Evolutionary conservation across 1,284 basidiomycete genomes (phyloP).

Genomic region (Phylloboletellus chloephorus): DNA sequence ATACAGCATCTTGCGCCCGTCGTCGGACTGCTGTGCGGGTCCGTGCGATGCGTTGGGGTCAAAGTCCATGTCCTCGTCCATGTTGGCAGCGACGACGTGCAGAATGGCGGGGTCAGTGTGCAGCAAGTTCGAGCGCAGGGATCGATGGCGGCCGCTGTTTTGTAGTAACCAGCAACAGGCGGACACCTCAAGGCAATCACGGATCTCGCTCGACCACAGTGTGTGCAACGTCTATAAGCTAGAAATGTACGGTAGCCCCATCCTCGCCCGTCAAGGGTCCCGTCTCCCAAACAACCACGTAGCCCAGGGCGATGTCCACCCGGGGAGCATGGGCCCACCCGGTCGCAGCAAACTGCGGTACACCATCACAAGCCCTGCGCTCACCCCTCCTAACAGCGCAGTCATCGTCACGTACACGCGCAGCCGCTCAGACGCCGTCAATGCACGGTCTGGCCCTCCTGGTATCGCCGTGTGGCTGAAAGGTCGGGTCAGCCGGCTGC

Average conservation of each 20-base stretch:
- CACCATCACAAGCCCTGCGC: conserved; percentile 62
- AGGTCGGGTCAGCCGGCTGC: conserved; percentile 16
- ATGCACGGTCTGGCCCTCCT: conserved; percentile 68
- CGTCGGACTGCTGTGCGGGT: conserved; percentile 35
- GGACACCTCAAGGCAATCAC: conserved; percentile 34
- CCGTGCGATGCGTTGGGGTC: conserved; percentile 37
- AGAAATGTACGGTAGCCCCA: conserved; percentile 11
- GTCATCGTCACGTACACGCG: conserved; percentile 65
- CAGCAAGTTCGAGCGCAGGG: conserved; percentile 13
- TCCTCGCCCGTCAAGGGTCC: conserved; percentile 33
- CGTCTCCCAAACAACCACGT: conserved; percentile 54
- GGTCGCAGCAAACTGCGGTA: conserved; percentile 63
- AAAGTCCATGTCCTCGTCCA: conserved; percentile 78
- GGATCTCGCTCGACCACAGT: no score
- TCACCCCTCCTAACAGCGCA: conserved; percentile 63
- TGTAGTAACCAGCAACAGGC: conserved; percentile 25
- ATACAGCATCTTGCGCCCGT: conserved; percentile 69
- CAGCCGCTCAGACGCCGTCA: conserved; percentile 61
- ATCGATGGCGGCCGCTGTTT: conserved; percentile 18
- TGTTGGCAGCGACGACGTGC: conserved; percentile 29
- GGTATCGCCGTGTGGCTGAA: conserved; percentile 64
- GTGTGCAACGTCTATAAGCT: conserved; percentile 16
- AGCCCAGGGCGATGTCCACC: conserved; percentile 54
- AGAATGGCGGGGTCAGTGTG: neutral
- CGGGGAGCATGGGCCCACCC: conserved; percentile 46